Evolutionary conservation across 2,329 filamentous ascomycete species (phyloP), one percentile per base, ranked within the genome.

Genomic region (Ceratocystis eucalypticola): DNA sequence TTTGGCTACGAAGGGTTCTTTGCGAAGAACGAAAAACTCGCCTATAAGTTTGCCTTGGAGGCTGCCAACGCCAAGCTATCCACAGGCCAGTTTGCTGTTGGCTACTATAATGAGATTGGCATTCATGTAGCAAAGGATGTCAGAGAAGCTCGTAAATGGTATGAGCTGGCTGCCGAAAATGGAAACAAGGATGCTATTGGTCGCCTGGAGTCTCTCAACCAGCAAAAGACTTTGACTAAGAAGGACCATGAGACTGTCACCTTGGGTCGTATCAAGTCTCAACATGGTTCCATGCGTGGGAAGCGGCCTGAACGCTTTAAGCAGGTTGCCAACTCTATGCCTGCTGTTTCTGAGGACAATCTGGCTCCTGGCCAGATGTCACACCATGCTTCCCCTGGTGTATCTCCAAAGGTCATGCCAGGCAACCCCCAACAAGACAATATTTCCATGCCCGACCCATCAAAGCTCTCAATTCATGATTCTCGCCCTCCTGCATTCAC

Each of bases 61-160:
- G 94, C 94, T 10, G 93, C 94, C 7, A 80, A 84, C 63, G 84
- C 86, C 48, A 91, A 91, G 66, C 81, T 97, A 62, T 82, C 91
- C 0, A 97, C 92, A 0, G 94, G 92, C 62, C 91, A 97, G 75
- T 99, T 99, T 73, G 94, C 94, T 30, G 84, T 99, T 75, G 94
- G 94, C 0, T 99, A 99, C 76, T 99, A 97, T 77, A 85, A 94
- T 74, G 94, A 99, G 75, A 95, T 99, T 71, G 94, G 94, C 70
- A 96, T 99, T 73, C 87, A 91, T 73, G 88, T 95, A 28, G 83
- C 85, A n/a, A 88, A 90, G 70, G 89, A 93, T 73, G 77, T 96
- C 53, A 82, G 85, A 62, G 89, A 94, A 74, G 93, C 94, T 0
- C 82, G 88, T 69, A 85, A 81, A 69, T 99, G 94, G 94, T 99